Evolutionary conservation across 73 alveolate species (phyloP), one percentile per base, ranked within the genome.

Genomic region (Symbiodinium pilosum): DNA sequence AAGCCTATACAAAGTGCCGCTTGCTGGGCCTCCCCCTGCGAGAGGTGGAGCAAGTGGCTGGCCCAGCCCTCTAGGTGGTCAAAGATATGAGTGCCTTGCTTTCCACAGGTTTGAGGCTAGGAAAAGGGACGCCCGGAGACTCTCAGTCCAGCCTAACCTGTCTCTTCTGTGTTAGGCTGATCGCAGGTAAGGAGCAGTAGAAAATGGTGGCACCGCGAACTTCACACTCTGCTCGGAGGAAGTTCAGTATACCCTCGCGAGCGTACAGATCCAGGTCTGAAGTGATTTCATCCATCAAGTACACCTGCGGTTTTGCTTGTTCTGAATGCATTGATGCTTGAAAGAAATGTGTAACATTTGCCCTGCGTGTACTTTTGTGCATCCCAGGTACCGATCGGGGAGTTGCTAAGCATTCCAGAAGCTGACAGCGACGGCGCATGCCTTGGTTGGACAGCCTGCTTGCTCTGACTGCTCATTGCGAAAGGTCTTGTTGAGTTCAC

Each of bases 51-150:
- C 64, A 92, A 42, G 59, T 92, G 98, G 91, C 91, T 92, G n/a
- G 98, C 98, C 98, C 98, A 92, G 43, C 98, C 98, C 54, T 92
- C 98, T 28, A 92, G 56, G 32, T 92, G 98, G 38, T 92, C 98
- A 42, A 92, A 92, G 83, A 92, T 92, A n/a, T 92, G 98, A 16
- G 98, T 92, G 98, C 95, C 95, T 88, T 30, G n/a, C n/a, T n/a
- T n/a, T n/a, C n/a, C n/a, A 59, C 81, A 28, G 21, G 83, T 5
- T 34, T 30, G 34, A 3, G 14, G 38, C 30, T 3, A 4, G 44
- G 8, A n/a, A n/a, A 21, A 73, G 16, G 21, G 18, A 5, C 24
- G 26, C 71, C 71, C 16, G 16, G 71, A 54, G 26, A 54, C n/a
- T n/a, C n/a, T n/a, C n/a, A n/a, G n/a, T n/a, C n/a, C n/a, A n/a